phyloP scores from a whole-genome alignment of 768 basidiomycete genomes.

The Termitomyces sp. region DNA sequence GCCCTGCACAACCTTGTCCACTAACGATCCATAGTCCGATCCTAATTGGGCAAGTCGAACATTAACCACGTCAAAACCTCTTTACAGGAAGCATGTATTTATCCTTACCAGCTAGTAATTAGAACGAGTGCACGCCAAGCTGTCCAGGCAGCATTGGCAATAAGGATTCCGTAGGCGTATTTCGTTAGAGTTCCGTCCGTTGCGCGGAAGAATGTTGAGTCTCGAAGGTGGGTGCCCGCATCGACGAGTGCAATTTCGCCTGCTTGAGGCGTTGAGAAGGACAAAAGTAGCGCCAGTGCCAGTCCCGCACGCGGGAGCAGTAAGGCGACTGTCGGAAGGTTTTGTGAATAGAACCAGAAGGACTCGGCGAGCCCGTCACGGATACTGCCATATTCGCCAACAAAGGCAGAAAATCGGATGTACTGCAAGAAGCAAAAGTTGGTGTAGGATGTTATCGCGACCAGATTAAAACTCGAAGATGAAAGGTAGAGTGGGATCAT shows the following conservation, averaged over 20 bases:
- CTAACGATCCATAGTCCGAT: slow-evolving; percentile 77
- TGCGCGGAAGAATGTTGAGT: slow-evolving; percentile 68
- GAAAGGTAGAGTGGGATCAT: slow-evolving; percentile 84
- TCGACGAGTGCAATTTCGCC: slow-evolving; percentile 41
- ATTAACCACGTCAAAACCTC: neutral
- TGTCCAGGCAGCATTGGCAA: slow-evolving; percentile 79
- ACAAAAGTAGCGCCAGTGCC: slow-evolving; percentile 64
- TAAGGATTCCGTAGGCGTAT: slow-evolving; percentile 76
- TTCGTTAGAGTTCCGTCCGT: slow-evolving; percentile 60
- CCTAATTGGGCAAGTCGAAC: slow-evolving; percentile 31
- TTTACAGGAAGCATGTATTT: neutral
- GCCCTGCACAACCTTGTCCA: slow-evolving; percentile 71
- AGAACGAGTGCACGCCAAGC: slow-evolving; percentile 71
- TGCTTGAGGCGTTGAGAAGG: slow-evolving; percentile 49
- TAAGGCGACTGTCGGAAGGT: slow-evolving; percentile 75
- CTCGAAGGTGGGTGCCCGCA: slow-evolving; percentile 48
- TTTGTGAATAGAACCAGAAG: slow-evolving; percentile 81
- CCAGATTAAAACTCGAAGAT: slow-evolving; percentile 69
- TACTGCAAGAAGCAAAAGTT: slow-evolving; percentile 84
- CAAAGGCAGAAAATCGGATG: slow-evolving; percentile 68
- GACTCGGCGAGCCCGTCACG: slow-evolving; percentile 68
- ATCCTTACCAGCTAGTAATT: slow-evolving; percentile 60
- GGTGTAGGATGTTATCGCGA: slow-evolving; percentile 72
- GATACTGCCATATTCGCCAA: slow-evolving; percentile 40
- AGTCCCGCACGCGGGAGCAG: slow-evolving; percentile 81